Base-by-base conservation (phyloP, 2,329 filamentous ascomycete species). In the Monascus ruber region DNA sequence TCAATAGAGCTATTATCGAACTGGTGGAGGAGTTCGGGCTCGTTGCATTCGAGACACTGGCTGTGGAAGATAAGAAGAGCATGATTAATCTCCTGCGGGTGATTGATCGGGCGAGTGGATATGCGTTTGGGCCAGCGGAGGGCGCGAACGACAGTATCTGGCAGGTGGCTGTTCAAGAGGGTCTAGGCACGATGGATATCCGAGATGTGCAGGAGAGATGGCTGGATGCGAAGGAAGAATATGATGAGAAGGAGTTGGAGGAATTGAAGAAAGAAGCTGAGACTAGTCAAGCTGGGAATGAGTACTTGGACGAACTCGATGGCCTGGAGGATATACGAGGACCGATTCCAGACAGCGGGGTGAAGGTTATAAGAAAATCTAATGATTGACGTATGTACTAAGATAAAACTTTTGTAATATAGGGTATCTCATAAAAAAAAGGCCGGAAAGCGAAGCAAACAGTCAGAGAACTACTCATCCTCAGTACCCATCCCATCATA, bases 61-160 rank as follows among this genome's bases (percentile, higher is more conserved):
- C 91, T 0, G 87, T 98, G 1, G 91, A 98, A 64, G 91, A 98
- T 58, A 95, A 94, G 62, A 85, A 83, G 64, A 93, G 85, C 57
- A 95, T 98, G 87, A 93, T 93, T 77, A 81, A 84, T 50, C 70
- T 98, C 4, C 68, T 98, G 37, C 79, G 83, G 34, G 81, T 89
- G 1, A 88, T 98, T 54, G 91, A 98, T 60, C 77, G 91, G 33
- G 89, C 91, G 0, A 82, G 85, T 6, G 91, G 91, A 0, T 96
- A 96, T 64, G 83, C 87, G 1, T 95, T 98, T 66, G 88, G 88
- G 0, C 76, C 82, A 4, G 83, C 86, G 0, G 86, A 95, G 58
- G 89, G 87, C 2, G 85, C 87, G 34, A 95, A 96, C 51, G 89
- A 98, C 59, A 88, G 83, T 5, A 77, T 98, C n/a, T 98, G 91